A percentile compares a stretch with the other conserved stretches of the same genome.
phyloP scores from a whole-genome alignment of 2,329 filamentous ascomycete genomes.

The Cladophialophora carrionii region DNA sequence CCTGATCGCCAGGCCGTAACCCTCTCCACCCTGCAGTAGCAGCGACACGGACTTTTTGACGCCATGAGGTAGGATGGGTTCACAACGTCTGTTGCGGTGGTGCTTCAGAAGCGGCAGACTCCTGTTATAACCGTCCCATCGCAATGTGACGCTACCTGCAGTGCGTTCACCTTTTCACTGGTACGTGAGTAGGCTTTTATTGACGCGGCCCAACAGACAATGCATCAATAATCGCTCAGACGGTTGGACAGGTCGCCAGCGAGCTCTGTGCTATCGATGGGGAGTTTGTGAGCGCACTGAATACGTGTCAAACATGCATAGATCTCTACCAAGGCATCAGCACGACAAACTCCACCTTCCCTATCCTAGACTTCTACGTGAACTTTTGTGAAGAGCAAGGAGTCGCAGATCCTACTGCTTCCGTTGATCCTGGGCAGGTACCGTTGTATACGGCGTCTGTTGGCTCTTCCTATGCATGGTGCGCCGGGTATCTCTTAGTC shows the following conservation, averaged over 20 bases:
- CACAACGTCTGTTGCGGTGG: background rate
- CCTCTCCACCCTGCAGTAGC: background rate
- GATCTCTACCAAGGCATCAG: background rate
- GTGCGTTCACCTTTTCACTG: background rate
- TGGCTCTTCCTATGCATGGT: background rate
- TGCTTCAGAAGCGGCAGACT: background rate
- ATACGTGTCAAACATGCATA: background rate
- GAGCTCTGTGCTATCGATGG: background rate
- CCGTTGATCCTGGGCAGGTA: background rate
- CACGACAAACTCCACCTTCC: background rate
- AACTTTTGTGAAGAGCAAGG: background rate
- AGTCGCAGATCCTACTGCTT: background rate
- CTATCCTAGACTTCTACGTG: background rate
- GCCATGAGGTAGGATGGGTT: slow-evolving; percentile 1
- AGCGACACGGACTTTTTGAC: background rate
- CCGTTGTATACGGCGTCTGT: background rate
- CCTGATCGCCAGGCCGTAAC: background rate
- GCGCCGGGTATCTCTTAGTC: background rate
- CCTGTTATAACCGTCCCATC: background rate
- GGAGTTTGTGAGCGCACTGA: background rate
- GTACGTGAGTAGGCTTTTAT: background rate
- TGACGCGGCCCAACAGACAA: background rate
- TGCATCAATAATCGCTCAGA: background rate
- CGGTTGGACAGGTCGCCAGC: background rate
- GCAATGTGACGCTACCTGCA: background rate